phyloP scores from a whole-genome alignment of 805 yeast species.

The Ogataea philodendri region DNA sequence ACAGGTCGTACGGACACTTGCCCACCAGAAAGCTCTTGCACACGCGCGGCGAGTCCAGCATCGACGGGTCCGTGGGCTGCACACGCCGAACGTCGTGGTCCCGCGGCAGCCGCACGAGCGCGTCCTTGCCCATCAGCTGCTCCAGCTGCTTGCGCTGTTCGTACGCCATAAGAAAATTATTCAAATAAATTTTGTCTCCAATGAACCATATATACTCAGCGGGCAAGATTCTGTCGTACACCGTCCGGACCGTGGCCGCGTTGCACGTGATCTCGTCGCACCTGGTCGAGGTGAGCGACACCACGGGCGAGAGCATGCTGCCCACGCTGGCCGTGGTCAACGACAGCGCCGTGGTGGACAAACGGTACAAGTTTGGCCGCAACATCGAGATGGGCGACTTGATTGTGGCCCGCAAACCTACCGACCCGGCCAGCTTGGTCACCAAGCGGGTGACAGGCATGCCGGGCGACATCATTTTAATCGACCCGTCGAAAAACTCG shows the following conservation, averaged over 20 bases:
- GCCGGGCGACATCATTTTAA: conserved; percentile 85
- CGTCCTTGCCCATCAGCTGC: conserved; percentile 74
- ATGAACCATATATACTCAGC: conserved; percentile 9
- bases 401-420: conserved; percentile 85
- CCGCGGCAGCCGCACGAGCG: conserved; percentile 33
- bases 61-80: conserved; percentile 25
- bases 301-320: conserved; percentile 93
- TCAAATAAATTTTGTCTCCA: too few species aligned
- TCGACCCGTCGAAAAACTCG: conserved; percentile 72
- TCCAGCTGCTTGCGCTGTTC: conserved; percentile 75
- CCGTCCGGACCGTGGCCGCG: conserved; percentile 58
- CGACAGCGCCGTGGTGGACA: conserved; percentile 79
- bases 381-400: conserved; percentile 79
- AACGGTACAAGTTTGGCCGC: conserved; percentile 60
- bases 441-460: conserved; percentile 93
- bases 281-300: conserved; percentile 42
- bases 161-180: conserved; percentile 43
- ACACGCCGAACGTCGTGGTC: conserved; percentile 24
- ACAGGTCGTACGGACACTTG: conserved; percentile 80
- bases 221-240: conserved; percentile 34
- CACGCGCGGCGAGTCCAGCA: conserved; percentile 54
- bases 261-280: conserved; percentile 49
- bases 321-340: conserved; percentile 76
- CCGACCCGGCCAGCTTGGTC: conserved; percentile 79
- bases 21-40: conserved; percentile 86